Evolutionary conservation across 257 asterid species (phyloP), one percentile per base, ranked within the genome.

Genomic region (Anisodus acutangulus): DNA sequence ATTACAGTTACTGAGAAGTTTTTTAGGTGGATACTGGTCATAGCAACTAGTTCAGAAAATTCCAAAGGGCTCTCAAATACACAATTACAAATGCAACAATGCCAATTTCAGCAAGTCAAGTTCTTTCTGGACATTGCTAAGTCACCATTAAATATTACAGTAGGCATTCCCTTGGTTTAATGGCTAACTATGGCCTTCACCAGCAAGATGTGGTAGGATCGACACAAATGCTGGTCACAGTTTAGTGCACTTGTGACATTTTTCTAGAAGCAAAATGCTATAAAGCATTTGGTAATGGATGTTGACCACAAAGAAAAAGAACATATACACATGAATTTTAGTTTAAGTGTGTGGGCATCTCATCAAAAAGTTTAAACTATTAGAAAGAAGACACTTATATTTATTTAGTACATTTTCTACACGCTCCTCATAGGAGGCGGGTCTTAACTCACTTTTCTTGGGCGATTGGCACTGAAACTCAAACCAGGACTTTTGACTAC

Each of bases 191-290:
- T 71, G 54, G 79, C 39, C 58, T 71, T 45, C 79, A 71, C 79
- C 58, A 45, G 79, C 79, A 43, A 45, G 55, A 71, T 22, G 57
- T 45, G 39, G 39, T n/a, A 71, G 80, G 80, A 47, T 71, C 2
- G 16, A 71, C n/a, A n/a, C 55, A 45, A 22, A 22, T 74, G 60
- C 60, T 49, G 60, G 47, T 72, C 59, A 22, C 41, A 74, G 80
- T 74, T 74, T 74, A 3, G 22, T 11, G 12, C 80, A 74, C 41
- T 74, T 49, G 0, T 0, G 41, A 74, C n/a, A 74, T 22, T 74
- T 72, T 74, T 47, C 45, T 71, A 71, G n/a, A 71, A 71, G 58
- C 37, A 71, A n/a, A 71, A 71, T 45, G 79, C 79, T 45, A 71
- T 6, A n/a, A 26, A 22, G 16, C 37, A 9, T 16, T 63, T 63